Conservation (phyloP, 805 yeast genomes). For the Cyberlindnera euphorbiiphila region DNA sequence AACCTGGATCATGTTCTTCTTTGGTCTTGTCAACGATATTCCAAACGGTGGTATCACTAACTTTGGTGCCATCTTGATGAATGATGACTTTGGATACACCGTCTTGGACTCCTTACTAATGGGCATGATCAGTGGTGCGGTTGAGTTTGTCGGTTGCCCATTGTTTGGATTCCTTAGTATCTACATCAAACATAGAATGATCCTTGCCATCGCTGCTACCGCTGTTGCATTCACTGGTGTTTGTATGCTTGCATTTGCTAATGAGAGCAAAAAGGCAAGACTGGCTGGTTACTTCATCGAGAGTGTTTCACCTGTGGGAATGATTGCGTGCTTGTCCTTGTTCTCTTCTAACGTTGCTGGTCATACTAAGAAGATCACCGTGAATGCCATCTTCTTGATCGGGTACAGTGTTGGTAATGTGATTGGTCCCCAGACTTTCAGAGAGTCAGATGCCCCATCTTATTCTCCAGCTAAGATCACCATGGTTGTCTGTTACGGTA, state of each 20-base stretch:
- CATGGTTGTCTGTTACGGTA: conserved; percentile 6
- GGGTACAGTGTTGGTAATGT: conserved; percentile 29
- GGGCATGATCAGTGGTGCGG: conserved; percentile 26
- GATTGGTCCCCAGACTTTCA: conserved; percentile 72
- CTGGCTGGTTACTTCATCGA: conserved; percentile 31
- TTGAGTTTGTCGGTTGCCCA: conserved; percentile 13
- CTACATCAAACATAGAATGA: conserved; percentile 9
- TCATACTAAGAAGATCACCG: conserved; percentile 16
- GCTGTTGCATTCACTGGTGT: conserved; percentile 5
- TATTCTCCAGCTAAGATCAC: conserved; percentile 33
- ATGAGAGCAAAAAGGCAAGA: conserved; percentile 23
- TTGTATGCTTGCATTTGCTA: conserved; percentile 36
- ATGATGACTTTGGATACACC: conserved; percentile 24
- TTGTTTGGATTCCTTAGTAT: conserved; percentile 5
- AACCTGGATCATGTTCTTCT: conserved; percentile 43
- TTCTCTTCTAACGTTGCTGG: conserved; percentile 25
- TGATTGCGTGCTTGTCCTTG: conserved; percentile 12
- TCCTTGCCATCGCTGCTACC: conserved; percentile 4
- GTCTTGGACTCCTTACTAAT: conserved; percentile 35
- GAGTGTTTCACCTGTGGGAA: conserved; percentile 9
- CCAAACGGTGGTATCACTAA: conserved; percentile 47
- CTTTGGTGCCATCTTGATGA: conserved; percentile 18
- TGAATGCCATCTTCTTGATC: conserved; percentile 15
- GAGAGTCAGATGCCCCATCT: conserved; percentile 49
- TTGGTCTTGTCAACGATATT: conserved; percentile 37